phyloP scores from a whole-genome alignment of 179 eudicot genomes.

The Gypsophila paniculata region DNA sequence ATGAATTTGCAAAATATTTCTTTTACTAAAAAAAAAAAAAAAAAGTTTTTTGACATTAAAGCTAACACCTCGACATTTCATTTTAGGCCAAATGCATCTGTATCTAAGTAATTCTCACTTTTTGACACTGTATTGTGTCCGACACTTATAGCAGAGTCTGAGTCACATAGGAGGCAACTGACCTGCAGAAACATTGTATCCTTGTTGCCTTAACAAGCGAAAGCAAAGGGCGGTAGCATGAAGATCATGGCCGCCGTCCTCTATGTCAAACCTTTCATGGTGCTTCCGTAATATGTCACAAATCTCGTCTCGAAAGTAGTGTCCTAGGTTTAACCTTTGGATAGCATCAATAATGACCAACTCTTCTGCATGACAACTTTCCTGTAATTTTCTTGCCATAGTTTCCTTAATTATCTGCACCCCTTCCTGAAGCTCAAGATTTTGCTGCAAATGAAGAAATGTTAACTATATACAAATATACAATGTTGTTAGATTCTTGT shows the following conservation, averaged over 20 bases:
- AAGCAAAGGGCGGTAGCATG: slow-evolving; percentile 45
- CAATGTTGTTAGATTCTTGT: too few species aligned
- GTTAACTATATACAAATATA: too few species aligned
- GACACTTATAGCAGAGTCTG: too few species aligned
- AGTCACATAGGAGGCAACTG: background rate
- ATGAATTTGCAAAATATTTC: too few species aligned
- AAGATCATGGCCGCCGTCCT: slow-evolving; percentile 17
- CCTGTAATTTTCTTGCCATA: background rate
- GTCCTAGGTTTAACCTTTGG: slow-evolving; percentile 40
- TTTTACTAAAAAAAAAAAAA: too few species aligned
- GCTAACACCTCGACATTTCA: too few species aligned
- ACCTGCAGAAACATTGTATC: slow-evolving; percentile 40
- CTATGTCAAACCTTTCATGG: background rate
- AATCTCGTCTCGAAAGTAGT: slow-evolving; percentile 48
- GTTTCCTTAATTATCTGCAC: slow-evolving; percentile 2
- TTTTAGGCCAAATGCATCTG: too few species aligned
- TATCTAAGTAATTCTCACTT: too few species aligned
- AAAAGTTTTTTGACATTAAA: too few species aligned
- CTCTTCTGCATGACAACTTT: slow-evolving; percentile 18
- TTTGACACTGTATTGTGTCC: too few species aligned
- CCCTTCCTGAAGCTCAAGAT: slow-evolving; percentile 6
- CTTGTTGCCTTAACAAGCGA: slow-evolving; percentile 50
- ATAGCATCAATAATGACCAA: slow-evolving; percentile 41
- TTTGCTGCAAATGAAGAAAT: too few species aligned
- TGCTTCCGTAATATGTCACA: slow-evolving; percentile 21